Evolutionary conservation across 257 asterid genomes (phyloP).

Genomic region (Solanum appendiculatum): DNA sequence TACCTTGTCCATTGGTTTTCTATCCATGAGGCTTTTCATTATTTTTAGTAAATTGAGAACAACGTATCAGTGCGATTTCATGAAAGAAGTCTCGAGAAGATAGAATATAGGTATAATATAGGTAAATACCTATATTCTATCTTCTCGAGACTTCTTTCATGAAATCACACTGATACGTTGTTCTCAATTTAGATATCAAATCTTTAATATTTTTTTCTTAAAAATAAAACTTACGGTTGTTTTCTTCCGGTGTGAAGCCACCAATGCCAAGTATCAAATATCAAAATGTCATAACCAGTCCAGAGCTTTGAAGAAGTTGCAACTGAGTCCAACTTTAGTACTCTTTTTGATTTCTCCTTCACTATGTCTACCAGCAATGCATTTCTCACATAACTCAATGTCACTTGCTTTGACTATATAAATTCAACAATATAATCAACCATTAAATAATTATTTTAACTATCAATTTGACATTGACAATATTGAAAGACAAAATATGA

Average conservation of each 20-base stretch:
- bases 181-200: background rate
- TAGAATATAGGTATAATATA: no score
- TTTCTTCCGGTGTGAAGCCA: no score
- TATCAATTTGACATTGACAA: background rate
- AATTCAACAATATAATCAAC: background rate
- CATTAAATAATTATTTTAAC: no score
- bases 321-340: slow-evolving; percentile 14
- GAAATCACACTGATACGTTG: background rate
- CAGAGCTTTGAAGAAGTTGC: background rate
- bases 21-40: no score
- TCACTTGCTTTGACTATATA: background rate
- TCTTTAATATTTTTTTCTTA: no score
- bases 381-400: background rate
- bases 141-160: no score
- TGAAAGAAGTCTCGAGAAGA: no score
- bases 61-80: no score
- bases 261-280: no score
- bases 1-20: background rate
- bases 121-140: no score
- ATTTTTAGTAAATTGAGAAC: no score
- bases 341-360: slow-evolving; percentile 4
- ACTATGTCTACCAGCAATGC: slow-evolving; percentile 11
- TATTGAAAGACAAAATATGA: background rate
- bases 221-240: no score
- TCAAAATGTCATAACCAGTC: slow-evolving; percentile 12